Evolutionary conservation across 2,329 filamentous ascomycete species (phyloP).

Genomic region (Pseudomassariella vexata): DNA sequence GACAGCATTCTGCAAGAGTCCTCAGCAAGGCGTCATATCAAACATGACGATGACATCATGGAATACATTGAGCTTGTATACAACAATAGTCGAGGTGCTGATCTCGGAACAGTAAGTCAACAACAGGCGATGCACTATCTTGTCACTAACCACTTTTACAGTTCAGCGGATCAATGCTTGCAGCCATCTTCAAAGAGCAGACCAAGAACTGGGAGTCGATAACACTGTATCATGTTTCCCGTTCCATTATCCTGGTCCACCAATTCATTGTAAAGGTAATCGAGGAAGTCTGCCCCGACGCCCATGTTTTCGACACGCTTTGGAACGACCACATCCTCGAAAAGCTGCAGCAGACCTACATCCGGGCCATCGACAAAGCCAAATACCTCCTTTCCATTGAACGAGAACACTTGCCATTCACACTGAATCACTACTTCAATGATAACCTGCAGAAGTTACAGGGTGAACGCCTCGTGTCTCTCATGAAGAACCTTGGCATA

Average conservation of each 20-base stretch:
- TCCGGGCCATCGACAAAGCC: slow-evolving; percentile 35
- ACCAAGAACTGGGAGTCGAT: slow-evolving; percentile 40
- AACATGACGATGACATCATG: slow-evolving; percentile 28
- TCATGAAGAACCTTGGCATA: slow-evolving; percentile 10
- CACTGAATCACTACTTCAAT: slow-evolving; percentile 46
- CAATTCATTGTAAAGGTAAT: slow-evolving; percentile 36
- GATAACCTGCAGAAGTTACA: slow-evolving; percentile 21
- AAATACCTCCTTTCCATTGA: slow-evolving; percentile 45
- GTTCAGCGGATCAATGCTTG: slow-evolving; percentile 23
- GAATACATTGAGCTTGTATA: slow-evolving; percentile 38
- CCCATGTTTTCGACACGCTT: slow-evolving; percentile 31
- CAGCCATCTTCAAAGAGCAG: slow-evolving; percentile 40
- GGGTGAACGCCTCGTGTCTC: slow-evolving; percentile 12
- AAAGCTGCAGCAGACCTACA: slow-evolving; percentile 34
- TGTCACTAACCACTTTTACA: slow-evolving; percentile 4
- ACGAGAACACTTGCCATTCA: slow-evolving; percentile 33
- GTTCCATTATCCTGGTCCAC: slow-evolving; percentile 37
- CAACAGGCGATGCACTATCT: not conserved
- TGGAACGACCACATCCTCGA: slow-evolving; percentile 32
- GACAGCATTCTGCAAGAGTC: not conserved
- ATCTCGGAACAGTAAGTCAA: slow-evolving; percentile 31
- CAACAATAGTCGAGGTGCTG: slow-evolving; percentile 30
- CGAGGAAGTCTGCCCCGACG: slow-evolving; percentile 33
- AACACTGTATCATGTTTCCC: slow-evolving; percentile 36
- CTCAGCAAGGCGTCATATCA: no score